Evolutionary conservation across 768 basidiomycete species (phyloP), one percentile per base, ranked within the genome.

Genomic region (Lyophyllum atratum): DNA sequence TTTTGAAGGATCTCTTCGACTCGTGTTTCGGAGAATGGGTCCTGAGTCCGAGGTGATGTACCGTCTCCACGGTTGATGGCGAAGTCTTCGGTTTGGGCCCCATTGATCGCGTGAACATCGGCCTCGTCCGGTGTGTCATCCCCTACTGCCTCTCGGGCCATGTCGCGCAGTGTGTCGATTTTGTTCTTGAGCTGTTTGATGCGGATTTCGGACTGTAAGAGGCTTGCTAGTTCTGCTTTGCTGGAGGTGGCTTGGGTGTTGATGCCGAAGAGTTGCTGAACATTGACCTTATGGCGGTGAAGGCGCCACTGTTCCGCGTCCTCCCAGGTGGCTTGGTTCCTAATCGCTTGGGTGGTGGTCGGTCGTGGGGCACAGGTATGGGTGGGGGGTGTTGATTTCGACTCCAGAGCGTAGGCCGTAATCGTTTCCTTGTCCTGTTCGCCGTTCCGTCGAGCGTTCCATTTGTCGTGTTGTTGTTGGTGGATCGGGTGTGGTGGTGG

Each of bases 21-120:
- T 7, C 68, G 43, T 12, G 31, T 65, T 15, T 60, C 60, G 1
- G 59, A 61, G 26, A 70, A 72, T 1, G 69, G 71, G 1, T 70
- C 64, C 0, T 58, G 58, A 1, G 51, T 47, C 2, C 67, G 31
- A 0, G 68, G 69, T 46, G 60, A 66, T 0, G 66, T 24, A 19
- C 21, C 55, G 33, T 33, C 31, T 7, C 48, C 48, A 6, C 48
- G 7, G 28, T 49, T 31, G 28, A 49, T 21, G 28, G 17, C n/a
- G n/a, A 49, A 43, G 4, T 43, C 21, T 17, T 43, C 42, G 2
- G 42, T 19, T 43, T 11, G 42, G 15, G 22, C 21, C 6, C 22
- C 42, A 2, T 21, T 21, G 19, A 43, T 3, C 11, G 21, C 31
- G 9, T 49, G 33, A 2, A 49, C 48, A 33, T 0, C 54, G 56